Evolutionary conservation across 1,284 basidiomycete genomes (phyloP), one percentile per base, ranked within the genome.

Genomic region (Psilocybe mexicana): DNA sequence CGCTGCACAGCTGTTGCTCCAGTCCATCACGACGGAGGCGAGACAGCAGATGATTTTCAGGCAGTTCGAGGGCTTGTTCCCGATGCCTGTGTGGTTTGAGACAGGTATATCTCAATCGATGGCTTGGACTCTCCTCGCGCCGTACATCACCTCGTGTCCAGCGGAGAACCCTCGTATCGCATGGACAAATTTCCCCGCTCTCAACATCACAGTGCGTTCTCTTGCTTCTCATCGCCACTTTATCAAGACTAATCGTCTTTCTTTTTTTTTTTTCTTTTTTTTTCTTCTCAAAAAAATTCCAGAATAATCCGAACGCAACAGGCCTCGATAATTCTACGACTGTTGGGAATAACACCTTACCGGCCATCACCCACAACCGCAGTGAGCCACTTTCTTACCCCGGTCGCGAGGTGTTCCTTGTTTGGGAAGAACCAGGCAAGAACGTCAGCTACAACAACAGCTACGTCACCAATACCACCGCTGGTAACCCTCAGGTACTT

Each of bases 31-130:
- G 0, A 85, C 82, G n/a, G 86, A 89, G 70, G 82, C 76, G 5
- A 75, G 87, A 10, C 86, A 90, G 70, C 84, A 90, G 72, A 82
- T 87, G 81, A 76, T 81, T 47, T 86, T 89, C 76, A 71, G 86
- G 11, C 86, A 88, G 67, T 80, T 87, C 52, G 78, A 84, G 58
- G 85, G 86, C 0, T 67, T 84, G 1, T 85, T 85, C 76, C 85
- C 84, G 0, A 83, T 85, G 80, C 81, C 85, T 3, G 80, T 83
- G 30, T 78, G 73, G 71, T 81, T 81, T 64, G 72, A 75, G 18
- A 74, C 79, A 0, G 77, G 79, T 11, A 82, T 87, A 63, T 81
- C 85, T 0, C 86, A 88, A 67, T 74, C 79, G 18, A 85, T 84
- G 81, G 72, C 75, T 0, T 87, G 86, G 86, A 84, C 86, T 0